These are phyloP conservation scores for Debaryomyces psychrophilus DNA, from an alignment of 1,139 yeast genomes.

Conservation along the genomic window DNA sequence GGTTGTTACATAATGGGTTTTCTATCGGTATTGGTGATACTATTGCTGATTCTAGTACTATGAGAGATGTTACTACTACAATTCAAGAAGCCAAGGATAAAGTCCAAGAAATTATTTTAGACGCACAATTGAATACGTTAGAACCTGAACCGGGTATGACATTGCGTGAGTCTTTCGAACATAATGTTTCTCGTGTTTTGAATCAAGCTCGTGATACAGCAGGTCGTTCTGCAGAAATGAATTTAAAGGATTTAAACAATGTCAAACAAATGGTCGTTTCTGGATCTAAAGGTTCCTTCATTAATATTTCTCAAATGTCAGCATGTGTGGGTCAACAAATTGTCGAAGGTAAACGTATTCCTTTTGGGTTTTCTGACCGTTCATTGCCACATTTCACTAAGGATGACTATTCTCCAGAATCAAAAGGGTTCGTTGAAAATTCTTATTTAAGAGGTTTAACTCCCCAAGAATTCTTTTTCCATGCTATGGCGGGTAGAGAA, in stretches of 20 bases:
- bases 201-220: constrained; percentile 99
- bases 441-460: constrained; percentile 96
- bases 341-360: constrained; percentile 99
- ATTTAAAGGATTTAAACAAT: constrained; percentile 89
- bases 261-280: constrained; percentile 99
- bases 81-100: constrained; percentile 90
- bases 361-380: constrained; percentile 95
- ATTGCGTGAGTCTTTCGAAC: constrained; percentile 96
- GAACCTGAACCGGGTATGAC: constrained; percentile 99
- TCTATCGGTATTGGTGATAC: constrained; percentile 99
- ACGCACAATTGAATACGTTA: constrained; percentile 85
- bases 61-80: constrained; percentile 90
- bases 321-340: constrained; percentile 99
- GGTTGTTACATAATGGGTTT: constrained; percentile 96
- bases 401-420: constrained; percentile 97
- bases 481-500: constrained; percentile 99
- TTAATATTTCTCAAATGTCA: constrained; percentile 98
- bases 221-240: constrained; percentile 97
- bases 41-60: constrained; percentile 95
- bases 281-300: constrained; percentile 98
- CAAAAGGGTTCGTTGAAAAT: constrained; percentile 96
- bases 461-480: constrained; percentile 98
- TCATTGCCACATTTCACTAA: constrained; percentile 97
- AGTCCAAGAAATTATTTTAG: constrained; percentile 89
- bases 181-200: constrained; percentile 90